Percentiles rank a stretch among this genome's conserved stretches.
These are phyloP conservation scores for Alloteropsis semialata DNA, from an alignment of 176 grass and related monocot genomes.

Conservation along the genomic window DNA sequence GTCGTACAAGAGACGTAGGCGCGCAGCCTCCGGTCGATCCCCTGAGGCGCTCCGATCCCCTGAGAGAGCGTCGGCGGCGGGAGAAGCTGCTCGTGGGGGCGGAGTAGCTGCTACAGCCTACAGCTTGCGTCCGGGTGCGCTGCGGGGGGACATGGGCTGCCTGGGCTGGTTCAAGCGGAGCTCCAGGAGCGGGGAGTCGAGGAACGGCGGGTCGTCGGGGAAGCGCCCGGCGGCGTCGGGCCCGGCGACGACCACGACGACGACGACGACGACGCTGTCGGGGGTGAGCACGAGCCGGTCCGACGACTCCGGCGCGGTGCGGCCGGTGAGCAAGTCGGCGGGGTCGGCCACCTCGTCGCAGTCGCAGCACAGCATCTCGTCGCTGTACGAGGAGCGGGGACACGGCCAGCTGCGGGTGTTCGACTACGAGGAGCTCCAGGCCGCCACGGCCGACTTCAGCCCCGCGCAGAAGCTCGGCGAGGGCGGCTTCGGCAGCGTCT, in stretches of 20 bases:
- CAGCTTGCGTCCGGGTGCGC: neutral
- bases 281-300: slow-evolving; percentile 70
- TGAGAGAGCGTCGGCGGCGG: neutral
- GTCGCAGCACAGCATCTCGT: slow-evolving; percentile 75
- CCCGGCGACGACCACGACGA: neutral
- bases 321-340: slow-evolving; percentile 64
- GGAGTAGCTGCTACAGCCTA: neutral
- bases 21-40: neutral
- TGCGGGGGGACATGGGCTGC: slow-evolving; percentile 46
- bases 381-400: slow-evolving; percentile 82
- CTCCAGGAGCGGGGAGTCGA: neutral
- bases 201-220: slow-evolving; percentile 4
- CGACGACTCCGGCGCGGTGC: slow-evolving; percentile 51
- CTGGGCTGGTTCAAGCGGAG: slow-evolving; percentile 47
- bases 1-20: neutral
- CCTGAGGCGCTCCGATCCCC: neutral
- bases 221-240: neutral
- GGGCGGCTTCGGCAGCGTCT: slow-evolving; percentile 89
- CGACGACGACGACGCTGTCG: neutral
- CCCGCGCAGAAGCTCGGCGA: slow-evolving; percentile 82
- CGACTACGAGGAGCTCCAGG: slow-evolving; percentile 68
- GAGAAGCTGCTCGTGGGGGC: neutral
- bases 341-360: slow-evolving; percentile 36
- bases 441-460: slow-evolving; percentile 70
- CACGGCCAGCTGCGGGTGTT: slow-evolving; percentile 69